Evolutionary conservation across 2,329 filamentous ascomycete genomes (phyloP), one percentile per base, ranked within the genome.

Genomic region (Penicillium fuscoglaucum): DNA sequence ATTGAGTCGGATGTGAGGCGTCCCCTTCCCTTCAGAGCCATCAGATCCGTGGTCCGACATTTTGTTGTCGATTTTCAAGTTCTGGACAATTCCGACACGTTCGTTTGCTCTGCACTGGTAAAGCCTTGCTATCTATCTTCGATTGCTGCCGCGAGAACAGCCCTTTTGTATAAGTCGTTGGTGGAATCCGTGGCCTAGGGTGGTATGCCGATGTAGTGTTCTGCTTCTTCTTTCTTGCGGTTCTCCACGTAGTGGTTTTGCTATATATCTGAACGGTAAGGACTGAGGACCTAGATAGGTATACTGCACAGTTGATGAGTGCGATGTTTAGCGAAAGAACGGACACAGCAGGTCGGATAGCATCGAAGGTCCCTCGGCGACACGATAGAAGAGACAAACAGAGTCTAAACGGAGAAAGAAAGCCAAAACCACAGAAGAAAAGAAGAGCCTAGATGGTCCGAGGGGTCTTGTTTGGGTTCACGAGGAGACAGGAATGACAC

Each of bases 1-100:
- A 68, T 88, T 88, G 62, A 89, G 79, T 57, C 84, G 84, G 59
- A 89, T 84, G 64, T 88, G 86, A 64, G 85, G 85, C 61, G 82
- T 73, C 46, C 60, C 64, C 26, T 37, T 47, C 40, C 47, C 58
- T 24, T 58, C 56, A 6, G 62, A 57, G 7, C 51, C 43, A 28
- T 60, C 57, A 35, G 59, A 57, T 43, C 55, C 58, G 21, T 58
- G 57, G 46, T 66, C 62, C 28, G 64, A 64, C 61, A 66, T 68
- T 43, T 61, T 47, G 52, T 54, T 10, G 37, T n/a, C 12, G 28
- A 24, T 54, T 15, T 33, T 28, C 33, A 0, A 26, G 15, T 33
- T 45, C 17, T 40, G 37, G n/a, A 37, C 31, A 41, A 28, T 15
- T 44, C 21, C 26, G 15, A 45, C 45, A 19, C 24, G 4, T 15